Evolutionary conservation across 108 stramenopile species (phyloP).

Genomic region (Fistulifera pelliculosa): DNA sequence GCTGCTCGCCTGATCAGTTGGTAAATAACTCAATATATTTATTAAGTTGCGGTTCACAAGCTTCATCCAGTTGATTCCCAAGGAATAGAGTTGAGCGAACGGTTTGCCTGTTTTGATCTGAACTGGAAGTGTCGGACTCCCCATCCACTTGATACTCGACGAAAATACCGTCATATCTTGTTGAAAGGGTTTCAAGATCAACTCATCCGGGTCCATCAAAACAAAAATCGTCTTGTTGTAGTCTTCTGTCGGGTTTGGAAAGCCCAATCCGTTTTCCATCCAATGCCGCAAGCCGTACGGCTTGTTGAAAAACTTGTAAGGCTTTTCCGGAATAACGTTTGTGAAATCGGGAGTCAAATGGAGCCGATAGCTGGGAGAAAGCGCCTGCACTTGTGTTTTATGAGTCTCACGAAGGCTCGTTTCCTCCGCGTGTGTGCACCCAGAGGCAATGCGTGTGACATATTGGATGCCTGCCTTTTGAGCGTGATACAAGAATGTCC

Average conservation of each 20-base stretch:
- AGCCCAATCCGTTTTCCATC: slow-evolving; percentile 57
- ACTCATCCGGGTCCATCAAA: slow-evolving; percentile 78
- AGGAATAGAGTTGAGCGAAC: slow-evolving; percentile 81
- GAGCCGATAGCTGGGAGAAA: slow-evolving; percentile 52
- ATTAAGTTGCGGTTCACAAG: slow-evolving; percentile 43
- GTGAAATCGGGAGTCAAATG: slow-evolving; percentile 65
- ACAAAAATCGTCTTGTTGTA: slow-evolving; percentile 58
- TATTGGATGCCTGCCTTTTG: slow-evolving; percentile 57
- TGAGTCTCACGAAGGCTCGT: slow-evolving; percentile 14
- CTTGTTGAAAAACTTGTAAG: slow-evolving; percentile 86
- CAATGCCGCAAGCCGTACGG: slow-evolving; percentile 83
- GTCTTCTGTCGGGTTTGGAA: slow-evolving; percentile 29
- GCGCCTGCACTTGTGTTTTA: slow-evolving; percentile 22
- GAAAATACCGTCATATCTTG: neutral
- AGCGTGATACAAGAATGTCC: slow-evolving; percentile 78
- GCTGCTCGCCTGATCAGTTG: neutral
- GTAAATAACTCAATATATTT: neutral
- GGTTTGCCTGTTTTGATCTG: slow-evolving; percentile 48
- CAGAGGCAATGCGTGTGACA: slow-evolving; percentile 85
- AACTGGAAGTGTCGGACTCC: neutral
- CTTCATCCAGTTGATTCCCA: slow-evolving; percentile 10
- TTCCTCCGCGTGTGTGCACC: slow-evolving; percentile 23
- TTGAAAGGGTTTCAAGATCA: slow-evolving; percentile 53
- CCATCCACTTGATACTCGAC: no score
- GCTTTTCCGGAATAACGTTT: neutral